Evolutionary conservation across 2,329 filamentous ascomycete species (phyloP).

Genomic region (Trichoderma atrobrunneum): DNA sequence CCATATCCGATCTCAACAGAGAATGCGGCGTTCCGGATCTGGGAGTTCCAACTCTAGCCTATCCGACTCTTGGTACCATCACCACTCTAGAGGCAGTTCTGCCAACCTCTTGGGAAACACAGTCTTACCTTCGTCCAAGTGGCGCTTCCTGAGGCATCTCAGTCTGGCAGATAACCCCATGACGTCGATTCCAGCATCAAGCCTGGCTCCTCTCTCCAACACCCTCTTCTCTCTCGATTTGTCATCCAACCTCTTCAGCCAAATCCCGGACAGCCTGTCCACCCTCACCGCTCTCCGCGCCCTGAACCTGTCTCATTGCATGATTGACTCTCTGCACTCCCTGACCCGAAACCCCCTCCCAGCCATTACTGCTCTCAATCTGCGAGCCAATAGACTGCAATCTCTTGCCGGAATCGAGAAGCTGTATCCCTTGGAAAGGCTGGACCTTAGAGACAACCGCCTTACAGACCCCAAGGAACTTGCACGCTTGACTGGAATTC

Average conservation of each 20-base stretch:
- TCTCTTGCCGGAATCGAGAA: constrained; percentile 89
- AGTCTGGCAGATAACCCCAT: constrained; percentile 89
- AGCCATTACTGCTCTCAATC: constrained; percentile 88
- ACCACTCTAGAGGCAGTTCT: constrained; percentile 64
- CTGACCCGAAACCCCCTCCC: constrained; percentile 82
- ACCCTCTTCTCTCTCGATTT: constrained; percentile 90
- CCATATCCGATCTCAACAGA: constrained; percentile 63
- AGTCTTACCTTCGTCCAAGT: constrained; percentile 79
- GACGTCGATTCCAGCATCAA: constrained; percentile 71
- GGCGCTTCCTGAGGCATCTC: constrained; percentile 90
- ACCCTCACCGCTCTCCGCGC: constrained; percentile 84
- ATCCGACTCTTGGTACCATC: constrained; percentile 60
- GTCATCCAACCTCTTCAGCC: constrained; percentile 88
- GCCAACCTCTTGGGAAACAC: constrained; percentile 72
- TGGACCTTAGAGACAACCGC: constrained; percentile 88
- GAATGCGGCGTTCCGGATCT: constrained; percentile 82
- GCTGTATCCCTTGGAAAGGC: constrained; percentile 79
- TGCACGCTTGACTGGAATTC: constrained; percentile 83
- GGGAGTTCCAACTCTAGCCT: constrained; percentile 86
- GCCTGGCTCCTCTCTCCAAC: constrained; percentile 78
- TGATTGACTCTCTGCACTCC: constrained; percentile 93
- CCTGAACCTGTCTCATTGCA: constrained; percentile 91
- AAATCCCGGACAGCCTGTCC: constrained; percentile 88
- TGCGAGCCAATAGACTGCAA: constrained; percentile 81
- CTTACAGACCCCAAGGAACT: constrained; percentile 89